These are phyloP conservation scores for Saccharomycopsis crataegensis DNA, from an alignment of 1,139 yeast species.

Conservation along the genomic window DNA sequence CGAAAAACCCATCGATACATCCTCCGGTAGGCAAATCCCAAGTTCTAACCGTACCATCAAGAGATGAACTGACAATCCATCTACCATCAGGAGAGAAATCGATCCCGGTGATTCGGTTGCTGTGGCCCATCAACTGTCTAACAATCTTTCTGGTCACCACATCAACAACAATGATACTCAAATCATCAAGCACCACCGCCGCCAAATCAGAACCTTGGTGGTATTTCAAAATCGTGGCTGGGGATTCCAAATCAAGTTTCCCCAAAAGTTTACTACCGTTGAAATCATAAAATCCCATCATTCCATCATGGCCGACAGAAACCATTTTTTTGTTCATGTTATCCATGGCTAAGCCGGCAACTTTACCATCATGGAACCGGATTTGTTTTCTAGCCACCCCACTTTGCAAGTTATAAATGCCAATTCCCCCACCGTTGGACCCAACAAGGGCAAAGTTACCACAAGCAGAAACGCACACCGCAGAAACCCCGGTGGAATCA, in stretches of 20 bases:
- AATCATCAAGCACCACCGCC: conserved; percentile 82
- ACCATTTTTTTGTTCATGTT: conserved; percentile 86
- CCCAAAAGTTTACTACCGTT: conserved; percentile 63
- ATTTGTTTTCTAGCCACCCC: conserved; percentile 65
- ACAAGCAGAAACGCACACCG: conserved; percentile 80
- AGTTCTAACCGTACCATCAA: conserved; percentile 85
- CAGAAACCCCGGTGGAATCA: conserved; percentile 76
- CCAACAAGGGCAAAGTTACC: conserved; percentile 95
- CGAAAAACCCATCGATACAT: conserved; percentile 84
- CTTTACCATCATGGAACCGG: conserved; percentile 66
- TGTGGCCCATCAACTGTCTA: conserved; percentile 85
- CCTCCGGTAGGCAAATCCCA: conserved; percentile 99
- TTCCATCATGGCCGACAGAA: conserved; percentile 82
- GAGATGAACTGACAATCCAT: conserved; percentile 80
- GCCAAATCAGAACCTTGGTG: conserved; percentile 78
- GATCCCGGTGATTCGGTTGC: conserved; percentile 78
- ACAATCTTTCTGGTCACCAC: conserved; percentile 73
- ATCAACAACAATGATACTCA: conserved; percentile 79
- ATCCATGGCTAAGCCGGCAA: conserved; percentile 85
- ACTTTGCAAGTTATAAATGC: conserved; percentile 84
- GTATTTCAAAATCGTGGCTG: conserved; percentile 69
- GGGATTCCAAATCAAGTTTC: conserved; percentile 61
- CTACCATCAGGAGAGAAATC: conserved; percentile 95
- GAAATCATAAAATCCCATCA: conserved; percentile 83
- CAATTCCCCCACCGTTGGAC: conserved; percentile 84